Conservation (phyloP, 495 filamentous ascomycete genomes). For the Aspergillus panamensis region DNA sequence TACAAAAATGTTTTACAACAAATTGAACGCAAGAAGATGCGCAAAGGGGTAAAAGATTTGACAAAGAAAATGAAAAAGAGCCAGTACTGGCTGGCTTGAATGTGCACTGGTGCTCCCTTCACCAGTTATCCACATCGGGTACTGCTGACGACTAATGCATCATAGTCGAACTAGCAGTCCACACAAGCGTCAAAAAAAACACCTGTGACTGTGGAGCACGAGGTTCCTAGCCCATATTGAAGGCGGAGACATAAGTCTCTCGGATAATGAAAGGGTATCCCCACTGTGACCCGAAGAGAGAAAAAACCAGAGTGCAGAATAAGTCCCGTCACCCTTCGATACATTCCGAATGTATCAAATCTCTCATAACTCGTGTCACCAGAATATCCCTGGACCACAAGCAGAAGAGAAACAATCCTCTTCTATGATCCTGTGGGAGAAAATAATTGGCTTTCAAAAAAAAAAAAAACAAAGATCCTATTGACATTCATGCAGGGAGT, state of each 20-base stretch:
- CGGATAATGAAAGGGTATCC: slow-evolving; percentile 11
- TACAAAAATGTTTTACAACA: slow-evolving; percentile 13
- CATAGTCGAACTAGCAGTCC: neutral
- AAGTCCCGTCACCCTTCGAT: slow-evolving; percentile 1
- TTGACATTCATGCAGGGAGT: slow-evolving; percentile 33
- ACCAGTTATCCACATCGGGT: neutral
- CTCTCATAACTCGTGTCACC: slow-evolving; percentile 18
- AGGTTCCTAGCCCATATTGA: neutral
- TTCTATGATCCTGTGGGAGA: neutral
- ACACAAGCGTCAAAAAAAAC: neutral
- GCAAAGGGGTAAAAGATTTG: slow-evolving; percentile 3
- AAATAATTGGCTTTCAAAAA: slow-evolving; percentile 3
- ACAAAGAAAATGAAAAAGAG: slow-evolving; percentile 2
- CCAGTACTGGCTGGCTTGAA: neutral
- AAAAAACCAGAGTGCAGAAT: slow-evolving; percentile 8
- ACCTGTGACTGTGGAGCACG: slow-evolving; percentile 7
- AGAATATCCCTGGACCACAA: neutral
- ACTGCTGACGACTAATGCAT: neutral
- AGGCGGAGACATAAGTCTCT: slow-evolving; percentile 1
- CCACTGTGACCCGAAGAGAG: slow-evolving; percentile 2
- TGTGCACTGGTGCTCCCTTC: neutral
- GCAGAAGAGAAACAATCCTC: neutral
- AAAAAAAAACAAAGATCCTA: slow-evolving; percentile 6
- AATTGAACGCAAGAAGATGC: slow-evolving; percentile 1
- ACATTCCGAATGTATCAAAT: slow-evolving; percentile 1